phyloP scores from a whole-genome alignment of 1,139 yeast species.

The Blastobotrys illinoisensis region DNA sequence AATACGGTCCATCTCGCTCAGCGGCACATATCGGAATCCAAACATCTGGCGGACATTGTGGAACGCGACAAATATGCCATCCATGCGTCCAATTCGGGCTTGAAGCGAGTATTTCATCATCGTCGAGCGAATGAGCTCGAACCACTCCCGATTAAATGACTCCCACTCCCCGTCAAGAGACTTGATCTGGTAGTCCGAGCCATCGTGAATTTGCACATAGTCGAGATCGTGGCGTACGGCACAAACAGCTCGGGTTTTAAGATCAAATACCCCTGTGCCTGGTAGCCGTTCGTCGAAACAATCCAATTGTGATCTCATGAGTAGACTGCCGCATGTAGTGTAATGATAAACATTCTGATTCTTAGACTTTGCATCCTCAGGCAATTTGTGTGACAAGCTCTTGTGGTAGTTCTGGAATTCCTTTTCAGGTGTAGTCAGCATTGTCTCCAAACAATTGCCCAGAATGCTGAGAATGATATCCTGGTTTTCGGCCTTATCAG shows the following conservation, averaged over 20 bases:
- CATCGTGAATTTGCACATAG: constrained; percentile 52
- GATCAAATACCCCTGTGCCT: constrained; percentile 87
- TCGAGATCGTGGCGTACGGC: constrained; percentile 75
- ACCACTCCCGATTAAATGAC: constrained; percentile 73
- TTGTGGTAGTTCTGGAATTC: constrained; percentile 40
- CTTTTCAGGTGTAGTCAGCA: constrained; percentile 54
- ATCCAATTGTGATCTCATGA: constrained; percentile 89
- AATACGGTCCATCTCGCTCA: constrained; percentile 61
- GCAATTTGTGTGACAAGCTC: constrained; percentile 10
- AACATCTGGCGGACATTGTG: constrained; percentile 77
- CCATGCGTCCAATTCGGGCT: constrained; percentile 95
- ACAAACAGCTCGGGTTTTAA: constrained; percentile 86
- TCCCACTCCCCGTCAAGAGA: constrained; percentile 60
- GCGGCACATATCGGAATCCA: constrained; percentile 86
- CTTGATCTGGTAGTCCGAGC: constrained; percentile 61
- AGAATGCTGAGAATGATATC: constrained; percentile 69
- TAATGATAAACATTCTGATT: constrained; percentile 54
- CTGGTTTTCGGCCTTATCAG: constrained; percentile 62
- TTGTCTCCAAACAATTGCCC: constrained; percentile 73
- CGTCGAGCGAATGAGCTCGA: constrained; percentile 70
- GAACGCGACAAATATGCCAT: constrained; percentile 88
- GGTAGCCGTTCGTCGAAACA: constrained; percentile 74
- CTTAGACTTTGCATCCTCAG: constrained; percentile 8
- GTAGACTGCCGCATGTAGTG: constrained; percentile 58
- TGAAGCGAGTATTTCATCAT: constrained; percentile 81